These are phyloP conservation scores for Ophiostoma angusticollis DNA, from an alignment of 2,329 filamentous ascomycete genomes.

Conservation along the genomic window DNA sequence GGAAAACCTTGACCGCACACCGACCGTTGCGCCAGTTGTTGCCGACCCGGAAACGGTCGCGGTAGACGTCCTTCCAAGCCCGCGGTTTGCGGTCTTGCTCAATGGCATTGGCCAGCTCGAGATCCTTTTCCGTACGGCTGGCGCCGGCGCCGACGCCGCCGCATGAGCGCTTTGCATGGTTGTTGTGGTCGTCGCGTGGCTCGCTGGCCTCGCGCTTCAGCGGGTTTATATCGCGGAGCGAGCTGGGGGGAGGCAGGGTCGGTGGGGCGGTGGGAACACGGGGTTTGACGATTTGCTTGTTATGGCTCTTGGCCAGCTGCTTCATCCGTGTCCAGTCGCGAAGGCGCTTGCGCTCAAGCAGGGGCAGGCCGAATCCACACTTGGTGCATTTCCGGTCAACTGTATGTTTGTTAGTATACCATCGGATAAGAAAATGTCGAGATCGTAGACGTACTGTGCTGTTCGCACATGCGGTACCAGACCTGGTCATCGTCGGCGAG, in stretches of 20 bases:
- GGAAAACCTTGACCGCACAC: slow-evolving; percentile 71
- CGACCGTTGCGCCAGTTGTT: slow-evolving; percentile 96
- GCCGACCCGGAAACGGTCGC: slow-evolving; percentile 83
- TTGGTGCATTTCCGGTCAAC: slow-evolving; percentile 83
- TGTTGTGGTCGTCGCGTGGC: slow-evolving; percentile 16
- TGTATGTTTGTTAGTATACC: background rate
- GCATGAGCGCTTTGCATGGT: slow-evolving; percentile 24
- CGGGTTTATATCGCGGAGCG: slow-evolving; percentile 14
- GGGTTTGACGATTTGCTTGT: slow-evolving; percentile 17
- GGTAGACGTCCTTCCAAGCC: slow-evolving; percentile 96
- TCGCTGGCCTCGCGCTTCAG: slow-evolving; percentile 26
- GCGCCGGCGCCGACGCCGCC: slow-evolving; percentile 14
- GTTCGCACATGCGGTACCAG: slow-evolving; percentile 97
- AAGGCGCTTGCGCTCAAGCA: slow-evolving; percentile 78
- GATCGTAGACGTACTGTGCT: slow-evolving; percentile 51
- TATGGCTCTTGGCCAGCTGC: slow-evolving; percentile 38
- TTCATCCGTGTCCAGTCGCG: slow-evolving; percentile 79
- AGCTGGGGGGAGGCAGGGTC: slow-evolving; percentile 18
- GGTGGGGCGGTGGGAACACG: slow-evolving; percentile 17
- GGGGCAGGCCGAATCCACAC: slow-evolving; percentile 86
- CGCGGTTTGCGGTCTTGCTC: slow-evolving; percentile 37
- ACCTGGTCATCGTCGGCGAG: slow-evolving; percentile 96
- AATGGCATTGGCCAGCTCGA: slow-evolving; percentile 8
- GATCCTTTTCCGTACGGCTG: slow-evolving; percentile 7
- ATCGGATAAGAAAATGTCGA: background rate